phyloP scores from a whole-genome alignment of 164 flowering plant species.

The Dillenia suffruticosa region DNA sequence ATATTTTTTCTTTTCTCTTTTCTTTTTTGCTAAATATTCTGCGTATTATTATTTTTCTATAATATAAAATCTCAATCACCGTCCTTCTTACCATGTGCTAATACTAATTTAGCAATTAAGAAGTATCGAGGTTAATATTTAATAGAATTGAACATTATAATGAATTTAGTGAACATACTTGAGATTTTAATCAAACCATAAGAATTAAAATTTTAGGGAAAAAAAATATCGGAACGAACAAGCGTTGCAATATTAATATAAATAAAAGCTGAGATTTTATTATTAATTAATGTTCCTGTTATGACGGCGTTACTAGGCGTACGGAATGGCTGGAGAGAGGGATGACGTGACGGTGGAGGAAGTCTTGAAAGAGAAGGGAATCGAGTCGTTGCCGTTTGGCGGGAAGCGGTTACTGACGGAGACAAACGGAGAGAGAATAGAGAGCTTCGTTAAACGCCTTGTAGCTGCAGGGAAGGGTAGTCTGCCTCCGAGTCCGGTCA shows the following conservation, averaged over 20 bases:
- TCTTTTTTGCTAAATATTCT: not conserved
- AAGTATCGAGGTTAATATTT: too few relatives aligned
- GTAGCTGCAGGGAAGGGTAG: constrained; percentile 63
- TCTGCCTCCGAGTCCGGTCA: constrained; percentile 79
- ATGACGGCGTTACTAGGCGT: constrained; percentile 39
- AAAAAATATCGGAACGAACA: too few relatives aligned
- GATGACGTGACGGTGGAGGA: constrained; percentile 25
- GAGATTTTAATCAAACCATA: too few relatives aligned
- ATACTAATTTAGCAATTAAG: too few relatives aligned
- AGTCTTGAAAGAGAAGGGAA: constrained; percentile 65
- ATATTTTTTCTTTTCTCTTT: not conserved
- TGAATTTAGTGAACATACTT: too few relatives aligned
- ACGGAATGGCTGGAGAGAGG: constrained; percentile 25
- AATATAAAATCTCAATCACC: too few relatives aligned
- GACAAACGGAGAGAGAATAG: constrained; percentile 79
- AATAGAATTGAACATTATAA: too few relatives aligned
- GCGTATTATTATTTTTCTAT: too few relatives aligned
- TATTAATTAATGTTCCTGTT: not conserved
- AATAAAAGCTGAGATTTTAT: too few relatives aligned
- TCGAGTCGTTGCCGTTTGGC: constrained; percentile 87
- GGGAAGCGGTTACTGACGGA: constrained; percentile 87
- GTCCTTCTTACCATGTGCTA: too few relatives aligned
- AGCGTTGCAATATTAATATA: too few relatives aligned
- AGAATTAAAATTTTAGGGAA: too few relatives aligned
- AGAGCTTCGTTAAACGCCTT: constrained; percentile 68